Conservation (phyloP, 2,329 filamentous ascomycete genomes). For the Metarhizium rileyi region DNA sequence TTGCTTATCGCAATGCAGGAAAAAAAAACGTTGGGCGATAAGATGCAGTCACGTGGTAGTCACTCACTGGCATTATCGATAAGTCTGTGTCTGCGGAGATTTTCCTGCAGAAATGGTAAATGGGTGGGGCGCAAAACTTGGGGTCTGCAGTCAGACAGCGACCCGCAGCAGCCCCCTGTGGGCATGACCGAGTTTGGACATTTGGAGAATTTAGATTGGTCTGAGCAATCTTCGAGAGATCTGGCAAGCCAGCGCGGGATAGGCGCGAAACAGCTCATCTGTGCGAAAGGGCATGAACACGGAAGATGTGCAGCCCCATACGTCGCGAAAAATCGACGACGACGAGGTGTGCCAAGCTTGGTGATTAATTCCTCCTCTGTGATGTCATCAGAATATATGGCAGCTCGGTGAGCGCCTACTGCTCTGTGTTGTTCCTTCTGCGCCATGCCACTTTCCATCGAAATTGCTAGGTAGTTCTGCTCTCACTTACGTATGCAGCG, state of each 20-base stretch:
- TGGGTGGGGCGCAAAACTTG: not conserved
- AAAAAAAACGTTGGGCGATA: constrained; percentile 22
- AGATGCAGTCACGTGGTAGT: constrained; percentile 14
- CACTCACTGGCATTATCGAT: too few species aligned
- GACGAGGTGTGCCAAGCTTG: not conserved
- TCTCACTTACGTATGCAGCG: too few species aligned
- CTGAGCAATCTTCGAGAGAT: not conserved
- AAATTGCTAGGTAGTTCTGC: too few species aligned
- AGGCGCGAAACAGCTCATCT: not conserved
- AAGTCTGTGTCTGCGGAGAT: constrained; percentile 3
- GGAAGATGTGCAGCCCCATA: not conserved
- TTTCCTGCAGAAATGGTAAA: not conserved
- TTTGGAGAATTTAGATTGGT: not conserved
- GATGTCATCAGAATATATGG: not conserved
- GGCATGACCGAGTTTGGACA: not conserved
- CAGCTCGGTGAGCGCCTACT: too few species aligned
- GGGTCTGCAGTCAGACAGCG: not conserved
- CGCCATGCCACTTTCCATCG: too few species aligned
- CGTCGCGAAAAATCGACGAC: not conserved
- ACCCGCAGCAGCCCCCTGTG: not conserved
- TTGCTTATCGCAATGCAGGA: constrained; percentile 12
- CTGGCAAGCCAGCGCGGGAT: not conserved
- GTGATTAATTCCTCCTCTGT: too few species aligned
- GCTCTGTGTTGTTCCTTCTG: too few species aligned
- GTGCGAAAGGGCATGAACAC: not conserved